phyloP scores from a whole-genome alignment of 371 early-diverging fungal genomes.

The Phascolomyces articulosus region DNA sequence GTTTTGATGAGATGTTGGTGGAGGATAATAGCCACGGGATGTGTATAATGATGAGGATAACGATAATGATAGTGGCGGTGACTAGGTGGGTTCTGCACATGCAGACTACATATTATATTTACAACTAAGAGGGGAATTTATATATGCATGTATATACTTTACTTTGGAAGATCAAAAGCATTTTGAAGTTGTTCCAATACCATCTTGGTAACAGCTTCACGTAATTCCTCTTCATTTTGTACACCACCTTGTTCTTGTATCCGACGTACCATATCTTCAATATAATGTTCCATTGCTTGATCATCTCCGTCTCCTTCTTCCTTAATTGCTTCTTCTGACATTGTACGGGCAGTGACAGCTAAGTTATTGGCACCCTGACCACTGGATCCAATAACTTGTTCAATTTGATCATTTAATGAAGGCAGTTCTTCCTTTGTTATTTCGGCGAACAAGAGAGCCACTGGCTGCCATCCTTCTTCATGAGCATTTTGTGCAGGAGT shows the following conservation, averaged over 20 bases:
- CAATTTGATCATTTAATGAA: constrained; percentile 19
- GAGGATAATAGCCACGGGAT: too few species aligned
- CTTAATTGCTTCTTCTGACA: constrained; percentile 6
- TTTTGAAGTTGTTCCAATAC: constrained; percentile 38
- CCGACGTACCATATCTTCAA: constrained; percentile 34
- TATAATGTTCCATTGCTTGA: constrained; percentile 20
- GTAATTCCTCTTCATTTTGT: constrained; percentile 43
- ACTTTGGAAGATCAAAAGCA: background rate
- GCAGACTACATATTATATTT: too few species aligned
- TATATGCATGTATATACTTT: background rate
- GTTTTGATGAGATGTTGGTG: too few species aligned
- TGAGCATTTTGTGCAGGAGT: constrained; percentile 43
- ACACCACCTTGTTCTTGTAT: constrained; percentile 44
- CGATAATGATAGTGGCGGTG: too few species aligned
- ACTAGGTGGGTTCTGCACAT: too few species aligned
- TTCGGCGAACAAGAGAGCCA: constrained; percentile 36
- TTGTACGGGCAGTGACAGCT: background rate
- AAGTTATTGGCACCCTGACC: background rate
- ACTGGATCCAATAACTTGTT: constrained; percentile 16
- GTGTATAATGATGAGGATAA: too few species aligned
- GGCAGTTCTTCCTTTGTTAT: constrained; percentile 37
- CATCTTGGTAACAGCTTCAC: constrained; percentile 43
- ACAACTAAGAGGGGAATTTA: background rate
- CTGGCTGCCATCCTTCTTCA: constrained; percentile 46
- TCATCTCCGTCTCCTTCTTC: constrained; percentile 12